Conservation (phyloP, 768 basidiomycete species). For the Steccherinum ochraceum region DNA sequence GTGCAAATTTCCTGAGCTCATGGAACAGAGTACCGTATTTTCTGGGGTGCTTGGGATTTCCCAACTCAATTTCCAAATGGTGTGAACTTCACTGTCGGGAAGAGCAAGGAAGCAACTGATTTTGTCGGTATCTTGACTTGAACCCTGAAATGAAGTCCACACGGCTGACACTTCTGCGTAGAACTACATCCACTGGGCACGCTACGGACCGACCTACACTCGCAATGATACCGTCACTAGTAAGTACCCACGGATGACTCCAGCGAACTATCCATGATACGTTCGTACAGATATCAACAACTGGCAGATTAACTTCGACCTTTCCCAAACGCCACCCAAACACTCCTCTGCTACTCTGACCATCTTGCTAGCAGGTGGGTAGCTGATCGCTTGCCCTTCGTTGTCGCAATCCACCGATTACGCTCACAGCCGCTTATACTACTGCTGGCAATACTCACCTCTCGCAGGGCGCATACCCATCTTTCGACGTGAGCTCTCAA, state of each 20-base stretch:
- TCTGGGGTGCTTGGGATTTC: conserved; percentile 26
- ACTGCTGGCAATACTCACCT: conserved; percentile 23
- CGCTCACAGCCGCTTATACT: conserved; percentile 18
- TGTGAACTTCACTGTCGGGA: conserved; percentile 24
- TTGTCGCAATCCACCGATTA: neutral
- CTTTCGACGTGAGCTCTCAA: conserved; percentile 13
- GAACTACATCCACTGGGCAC: conserved; percentile 25
- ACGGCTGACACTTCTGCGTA: neutral
- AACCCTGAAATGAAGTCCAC: neutral
- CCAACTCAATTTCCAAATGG: conserved; percentile 22
- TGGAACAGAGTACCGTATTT: conserved; percentile 17
- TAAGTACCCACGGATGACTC: conserved; percentile 1
- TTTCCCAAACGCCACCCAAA: conserved; percentile 5
- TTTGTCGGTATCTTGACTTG: conserved; percentile 9
- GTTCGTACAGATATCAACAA: conserved; percentile 8
- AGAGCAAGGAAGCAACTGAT: conserved; percentile 15
- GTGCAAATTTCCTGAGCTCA: neutral
- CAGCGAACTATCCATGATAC: neutral
- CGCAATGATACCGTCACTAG: conserved; percentile 17
- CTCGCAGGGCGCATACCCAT: conserved; percentile 5
- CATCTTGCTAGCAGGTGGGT: conserved; percentile 13
- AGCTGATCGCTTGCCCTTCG: neutral
- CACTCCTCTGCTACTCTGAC: conserved; percentile 18
- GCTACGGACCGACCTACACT: conserved; percentile 21
- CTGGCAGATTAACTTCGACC: conserved; percentile 24